These are phyloP conservation scores for Inonotus obliquus DNA, from an alignment of 1,284 basidiomycete species.

Conservation along the genomic window DNA sequence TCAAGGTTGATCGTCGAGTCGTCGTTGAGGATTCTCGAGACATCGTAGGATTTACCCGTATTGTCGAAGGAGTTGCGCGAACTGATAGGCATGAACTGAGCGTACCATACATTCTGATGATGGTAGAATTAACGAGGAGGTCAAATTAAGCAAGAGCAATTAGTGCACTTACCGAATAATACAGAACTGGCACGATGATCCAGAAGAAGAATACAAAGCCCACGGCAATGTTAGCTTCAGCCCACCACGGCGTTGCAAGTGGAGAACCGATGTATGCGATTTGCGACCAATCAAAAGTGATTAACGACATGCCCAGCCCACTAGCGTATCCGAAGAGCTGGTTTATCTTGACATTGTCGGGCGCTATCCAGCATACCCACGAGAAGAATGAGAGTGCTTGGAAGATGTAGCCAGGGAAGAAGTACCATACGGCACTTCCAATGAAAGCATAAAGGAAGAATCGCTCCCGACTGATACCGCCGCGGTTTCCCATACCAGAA, in stretches of 20 bases:
- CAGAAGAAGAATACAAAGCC: slow-evolving; percentile 37
- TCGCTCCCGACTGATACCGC: slow-evolving; percentile 30
- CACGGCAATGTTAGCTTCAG: slow-evolving; percentile 37
- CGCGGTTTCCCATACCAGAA: slow-evolving; percentile 26
- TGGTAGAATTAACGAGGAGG: not conserved
- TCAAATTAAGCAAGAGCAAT: not conserved
- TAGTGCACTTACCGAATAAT: slow-evolving; percentile 11
- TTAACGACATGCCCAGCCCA: slow-evolving; percentile 18
- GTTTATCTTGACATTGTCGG: slow-evolving; percentile 29
- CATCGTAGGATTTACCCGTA: slow-evolving; percentile 30
- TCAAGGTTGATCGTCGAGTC: slow-evolving; percentile 21
- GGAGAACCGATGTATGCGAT: slow-evolving; percentile 20
- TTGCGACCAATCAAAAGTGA: slow-evolving; percentile 20
- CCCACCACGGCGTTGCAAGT: slow-evolving; percentile 27
- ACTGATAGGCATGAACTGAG: slow-evolving; percentile 19
- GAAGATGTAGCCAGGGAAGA: slow-evolving; percentile 38
- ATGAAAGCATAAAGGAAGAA: slow-evolving; percentile 31
- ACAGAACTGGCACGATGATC: slow-evolving; percentile 34
- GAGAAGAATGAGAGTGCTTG: slow-evolving; percentile 29
- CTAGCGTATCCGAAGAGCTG: slow-evolving; percentile 31
- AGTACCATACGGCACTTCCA: slow-evolving; percentile 32
- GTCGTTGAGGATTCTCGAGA: slow-evolving; percentile 27
- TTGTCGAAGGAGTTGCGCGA: slow-evolving; percentile 19
- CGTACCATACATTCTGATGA: slow-evolving; percentile 22
- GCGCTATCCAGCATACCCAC: slow-evolving; percentile 38